Evolutionary conservation across 1,284 basidiomycete genomes (phyloP).

Genomic region (Leucoagaricus sp.): DNA sequence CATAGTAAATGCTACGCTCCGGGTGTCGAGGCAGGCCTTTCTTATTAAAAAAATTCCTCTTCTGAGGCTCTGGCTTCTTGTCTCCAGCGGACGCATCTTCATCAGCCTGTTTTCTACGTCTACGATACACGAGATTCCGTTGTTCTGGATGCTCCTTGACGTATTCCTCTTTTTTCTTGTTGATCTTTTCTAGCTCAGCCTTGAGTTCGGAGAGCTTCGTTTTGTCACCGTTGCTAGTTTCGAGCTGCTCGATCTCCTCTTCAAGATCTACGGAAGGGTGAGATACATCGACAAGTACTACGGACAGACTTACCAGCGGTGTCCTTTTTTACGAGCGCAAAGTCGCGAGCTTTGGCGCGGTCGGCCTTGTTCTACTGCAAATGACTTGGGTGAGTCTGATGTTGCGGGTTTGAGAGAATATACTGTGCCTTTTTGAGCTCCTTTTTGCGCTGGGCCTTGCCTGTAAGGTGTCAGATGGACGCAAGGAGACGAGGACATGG

Average conservation of each 20-base stretch:
- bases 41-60: conserved; percentile 75
- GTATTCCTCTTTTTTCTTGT: conserved; percentile 87
- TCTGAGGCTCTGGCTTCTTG: conserved; percentile 47
- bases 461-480: conserved; percentile 38
- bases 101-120: conserved; percentile 44
- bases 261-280: conserved; percentile 54
- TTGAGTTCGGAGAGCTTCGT: conserved; percentile 66
- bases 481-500: conserved; percentile 7
- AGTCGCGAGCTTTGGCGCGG: conserved; percentile 77
- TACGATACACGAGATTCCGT: conserved; percentile 73
- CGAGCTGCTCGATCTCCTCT: conserved; percentile 68
- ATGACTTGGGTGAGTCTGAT: conserved; percentile 8
- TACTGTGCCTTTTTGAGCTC: conserved; percentile 83
- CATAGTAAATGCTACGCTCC: conserved; percentile 90
- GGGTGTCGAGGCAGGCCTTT: conserved; percentile 83
- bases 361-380: conserved; percentile 85
- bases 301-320: conserved; percentile 60
- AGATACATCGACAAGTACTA: background rate
- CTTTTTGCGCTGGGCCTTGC: conserved; percentile 86
- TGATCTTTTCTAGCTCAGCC: conserved; percentile 77
- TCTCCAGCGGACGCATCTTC: conserved; percentile 38
- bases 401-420: background rate
- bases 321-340: conserved; percentile 86
- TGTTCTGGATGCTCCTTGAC: conserved; percentile 90
- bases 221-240: conserved; percentile 51